phyloP scores from a whole-genome alignment of 2,329 filamentous ascomycete genomes.

The Xylaria digitata region DNA sequence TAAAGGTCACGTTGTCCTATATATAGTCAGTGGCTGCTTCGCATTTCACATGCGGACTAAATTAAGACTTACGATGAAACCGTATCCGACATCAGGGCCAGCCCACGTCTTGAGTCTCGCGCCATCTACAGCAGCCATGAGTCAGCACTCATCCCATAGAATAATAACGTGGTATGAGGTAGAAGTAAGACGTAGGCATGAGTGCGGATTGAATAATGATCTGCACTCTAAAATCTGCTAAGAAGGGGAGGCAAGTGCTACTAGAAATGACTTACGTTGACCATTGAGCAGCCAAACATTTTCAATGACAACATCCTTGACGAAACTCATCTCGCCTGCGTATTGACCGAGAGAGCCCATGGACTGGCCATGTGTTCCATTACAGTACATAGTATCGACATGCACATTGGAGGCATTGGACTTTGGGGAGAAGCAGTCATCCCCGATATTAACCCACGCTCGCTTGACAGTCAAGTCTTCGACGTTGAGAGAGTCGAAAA shows the following conservation, averaged over 20 bases:
- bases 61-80: constrained; percentile 58
- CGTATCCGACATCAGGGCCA: constrained; percentile 66
- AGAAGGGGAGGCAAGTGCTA: not conserved
- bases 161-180: too few relatives aligned
- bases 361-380: constrained; percentile 67
- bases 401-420: constrained; percentile 68
- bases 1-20: constrained; percentile 67
- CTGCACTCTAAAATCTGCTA: not conserved
- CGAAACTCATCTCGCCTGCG: constrained; percentile 63
- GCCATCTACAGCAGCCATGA: constrained; percentile 50
- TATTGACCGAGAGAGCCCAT: constrained; percentile 71
- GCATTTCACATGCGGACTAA: not conserved
- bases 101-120: constrained; percentile 72
- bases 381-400: constrained; percentile 70
- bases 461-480: constrained; percentile 64
- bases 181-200: not conserved
- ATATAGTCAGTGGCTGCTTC: constrained; percentile 9
- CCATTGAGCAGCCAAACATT: constrained; percentile 66
- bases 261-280: constrained; percentile 48
- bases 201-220: not conserved
- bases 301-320: constrained; percentile 68
- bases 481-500: constrained; percentile 70
- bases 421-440: constrained; percentile 72
- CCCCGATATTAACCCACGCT: constrained; percentile 64
- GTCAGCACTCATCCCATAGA: not conserved